Conservation (phyloP, 2,329 filamentous ascomycete species). For the Colletotrichum sp. region DNA sequence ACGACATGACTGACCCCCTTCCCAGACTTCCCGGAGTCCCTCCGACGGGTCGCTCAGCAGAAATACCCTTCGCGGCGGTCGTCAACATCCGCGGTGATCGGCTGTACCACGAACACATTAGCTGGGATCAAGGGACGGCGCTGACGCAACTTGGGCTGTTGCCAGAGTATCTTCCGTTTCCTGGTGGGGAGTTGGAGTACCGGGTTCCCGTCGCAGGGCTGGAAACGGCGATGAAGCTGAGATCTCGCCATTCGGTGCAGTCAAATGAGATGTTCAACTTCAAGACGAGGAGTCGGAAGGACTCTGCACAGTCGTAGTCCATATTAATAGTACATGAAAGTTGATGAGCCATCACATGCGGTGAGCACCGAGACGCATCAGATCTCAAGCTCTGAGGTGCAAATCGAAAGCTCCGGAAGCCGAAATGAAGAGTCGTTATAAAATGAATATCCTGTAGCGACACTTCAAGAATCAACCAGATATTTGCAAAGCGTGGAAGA, state of each 20-base stretch:
- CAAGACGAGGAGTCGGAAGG: not conserved
- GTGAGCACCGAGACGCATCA: too few relatives aligned
- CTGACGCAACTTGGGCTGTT: slow-evolving; percentile 63
- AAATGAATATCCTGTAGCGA: too few relatives aligned
- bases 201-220: slow-evolving; percentile 32
- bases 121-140: slow-evolving; percentile 71
- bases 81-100: slow-evolving; percentile 68
- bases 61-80: slow-evolving; percentile 65
- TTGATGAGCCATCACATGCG: not conserved
- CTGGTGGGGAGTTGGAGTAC: slow-evolving; percentile 33
- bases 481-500: too few relatives aligned
- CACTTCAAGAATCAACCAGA: too few relatives aligned
- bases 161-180: slow-evolving; percentile 65
- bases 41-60: slow-evolving; percentile 55
- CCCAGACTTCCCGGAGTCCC: slow-evolving; percentile 58
- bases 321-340: accelerated
- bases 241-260: slow-evolving; percentile 28
- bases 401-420: too few relatives aligned
- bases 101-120: slow-evolving; percentile 69
- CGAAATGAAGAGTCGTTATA: accelerated
- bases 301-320: not conserved
- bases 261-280: slow-evolving; percentile 36
- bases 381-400: too few relatives aligned
- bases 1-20: not conserved
- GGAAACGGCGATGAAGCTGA: slow-evolving; percentile 35